A percentile compares a stretch with the other conserved stretches of the same genome.
Conservation (phyloP, 441 rosid genomes). For the Cnidoscolus chayamansa region DNA sequence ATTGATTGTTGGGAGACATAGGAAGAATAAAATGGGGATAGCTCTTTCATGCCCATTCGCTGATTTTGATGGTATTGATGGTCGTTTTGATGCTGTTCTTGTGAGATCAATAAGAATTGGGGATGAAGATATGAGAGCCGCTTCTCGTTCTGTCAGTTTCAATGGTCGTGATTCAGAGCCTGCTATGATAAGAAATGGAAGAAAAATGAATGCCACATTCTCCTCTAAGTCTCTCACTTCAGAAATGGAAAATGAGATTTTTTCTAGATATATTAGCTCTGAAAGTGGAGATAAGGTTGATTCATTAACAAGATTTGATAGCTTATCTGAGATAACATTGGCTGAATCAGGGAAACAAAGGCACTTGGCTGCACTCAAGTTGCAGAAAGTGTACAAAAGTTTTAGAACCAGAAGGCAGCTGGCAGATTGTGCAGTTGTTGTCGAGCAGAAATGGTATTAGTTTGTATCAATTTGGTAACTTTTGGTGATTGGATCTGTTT, state of each 20-base stretch:
- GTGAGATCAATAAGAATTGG: slow-evolving; percentile 50
- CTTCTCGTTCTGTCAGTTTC: slow-evolving; percentile 49
- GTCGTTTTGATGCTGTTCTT: slow-evolving; percentile 42
- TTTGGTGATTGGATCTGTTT: neutral
- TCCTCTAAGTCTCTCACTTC: slow-evolving; percentile 36
- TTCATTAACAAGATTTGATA: neutral
- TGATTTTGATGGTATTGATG: slow-evolving; percentile 41
- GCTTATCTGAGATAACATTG: slow-evolving; percentile 19
- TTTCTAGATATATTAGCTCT: slow-evolving; percentile 20
- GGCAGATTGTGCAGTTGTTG: slow-evolving; percentile 92
- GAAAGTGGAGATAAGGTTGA: slow-evolving; percentile 22
- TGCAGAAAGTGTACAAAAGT: slow-evolving; percentile 92
- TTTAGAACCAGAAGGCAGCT: slow-evolving; percentile 86
- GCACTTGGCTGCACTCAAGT: slow-evolving; percentile 64
- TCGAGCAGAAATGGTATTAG: slow-evolving; percentile 80
- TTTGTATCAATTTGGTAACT: neutral
- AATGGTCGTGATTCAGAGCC: slow-evolving; percentile 36
- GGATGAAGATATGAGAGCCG: slow-evolving; percentile 31
- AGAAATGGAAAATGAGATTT: slow-evolving; percentile 26
- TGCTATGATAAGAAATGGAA: slow-evolving; percentile 43
- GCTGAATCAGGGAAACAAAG: neutral
- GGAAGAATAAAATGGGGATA: slow-evolving; percentile 39
- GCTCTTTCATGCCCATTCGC: slow-evolving; percentile 43
- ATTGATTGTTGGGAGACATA: neutral
- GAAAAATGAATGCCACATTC: slow-evolving; percentile 46